Evolutionary conservation across 2,329 filamentous ascomycete genomes (phyloP).

Genomic region (Sclerotinia subarctica): DNA sequence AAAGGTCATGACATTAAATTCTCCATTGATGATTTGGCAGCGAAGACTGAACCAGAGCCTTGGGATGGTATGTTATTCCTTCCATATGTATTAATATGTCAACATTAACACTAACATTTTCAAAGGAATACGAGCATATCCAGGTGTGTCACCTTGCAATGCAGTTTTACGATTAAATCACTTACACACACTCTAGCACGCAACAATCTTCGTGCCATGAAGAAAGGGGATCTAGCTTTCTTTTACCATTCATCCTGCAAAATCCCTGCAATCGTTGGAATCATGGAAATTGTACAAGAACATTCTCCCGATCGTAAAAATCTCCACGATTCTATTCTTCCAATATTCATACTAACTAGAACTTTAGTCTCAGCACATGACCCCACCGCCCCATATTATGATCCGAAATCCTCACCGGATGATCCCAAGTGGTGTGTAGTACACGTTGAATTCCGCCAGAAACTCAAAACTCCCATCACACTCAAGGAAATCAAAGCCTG

Average conservation of each 20-base stretch:
- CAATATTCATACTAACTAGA: background rate
- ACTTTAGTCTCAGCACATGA: constrained; percentile 58
- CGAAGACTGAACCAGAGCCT: constrained; percentile 71
- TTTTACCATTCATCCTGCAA: constrained; percentile 98
- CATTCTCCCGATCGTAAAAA: constrained; percentile 69
- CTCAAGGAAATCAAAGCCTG: constrained; percentile 69
- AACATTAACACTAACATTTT: constrained; percentile 20
- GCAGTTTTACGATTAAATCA: background rate
- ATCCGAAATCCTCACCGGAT: constrained; percentile 66
- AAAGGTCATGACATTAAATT: constrained; percentile 88
- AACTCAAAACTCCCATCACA: constrained; percentile 69
- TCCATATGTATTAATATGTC: background rate
- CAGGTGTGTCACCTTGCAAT: constrained; percentile 39
- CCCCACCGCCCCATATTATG: constrained; percentile 74
- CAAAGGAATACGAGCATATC: constrained; percentile 50
- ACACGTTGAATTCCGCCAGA: constrained; percentile 81
- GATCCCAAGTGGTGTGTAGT: constrained; percentile 85
- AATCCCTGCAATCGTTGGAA: constrained; percentile 78
- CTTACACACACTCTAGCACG: constrained; percentile 53
- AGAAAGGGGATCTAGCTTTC: constrained; percentile 85
- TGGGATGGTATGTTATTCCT: constrained; percentile 71
- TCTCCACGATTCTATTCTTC: background rate
- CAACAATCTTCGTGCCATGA: constrained; percentile 91
- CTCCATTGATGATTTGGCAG: constrained; percentile 84
- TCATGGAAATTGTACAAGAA: constrained; percentile 85